Conservation (phyloP, 371 early-diverging fungal species). For the Syncephalastrum sp. region DNA sequence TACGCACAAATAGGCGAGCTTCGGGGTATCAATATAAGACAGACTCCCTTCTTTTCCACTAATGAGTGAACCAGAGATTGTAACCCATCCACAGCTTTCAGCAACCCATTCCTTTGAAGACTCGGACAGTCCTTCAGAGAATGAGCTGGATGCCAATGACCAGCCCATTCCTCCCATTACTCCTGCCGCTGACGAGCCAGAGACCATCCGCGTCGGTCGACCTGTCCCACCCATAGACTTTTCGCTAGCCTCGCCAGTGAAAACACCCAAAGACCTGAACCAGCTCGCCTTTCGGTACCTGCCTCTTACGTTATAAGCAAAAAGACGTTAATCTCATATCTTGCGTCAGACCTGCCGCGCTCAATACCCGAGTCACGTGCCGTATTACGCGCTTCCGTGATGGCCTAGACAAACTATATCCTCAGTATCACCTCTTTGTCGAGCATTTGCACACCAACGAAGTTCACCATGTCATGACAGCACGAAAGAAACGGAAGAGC, state of each 20-base stretch:
- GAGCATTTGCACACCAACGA: constrained; percentile 61
- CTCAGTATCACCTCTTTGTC: constrained; percentile 72
- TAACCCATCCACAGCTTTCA: too few relatives aligned
- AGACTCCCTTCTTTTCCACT: too few relatives aligned
- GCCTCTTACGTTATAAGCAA: neutral
- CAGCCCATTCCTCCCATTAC: constrained; percentile 7
- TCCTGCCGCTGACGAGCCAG: constrained; percentile 14
- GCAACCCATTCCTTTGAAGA: too few relatives aligned
- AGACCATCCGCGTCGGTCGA: constrained; percentile 37
- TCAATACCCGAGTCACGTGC: constrained; percentile 74
- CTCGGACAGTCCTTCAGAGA: constrained; percentile 1
- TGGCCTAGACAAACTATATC: constrained; percentile 68
- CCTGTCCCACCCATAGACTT: constrained; percentile 42
- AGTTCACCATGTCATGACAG: constrained; percentile 57
- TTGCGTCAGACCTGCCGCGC: constrained; percentile 64
- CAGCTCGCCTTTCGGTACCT: constrained; percentile 41
- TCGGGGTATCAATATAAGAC: too few relatives aligned
- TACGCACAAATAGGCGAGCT: too few relatives aligned
- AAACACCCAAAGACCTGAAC: constrained; percentile 27
- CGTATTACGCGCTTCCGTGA: constrained; percentile 72
- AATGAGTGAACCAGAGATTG: too few relatives aligned
- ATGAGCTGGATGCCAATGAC: constrained; percentile 17
- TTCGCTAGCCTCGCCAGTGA: constrained; percentile 23
- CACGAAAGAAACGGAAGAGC: constrained; percentile 70
- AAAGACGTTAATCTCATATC: neutral